phyloP scores from a whole-genome alignment of 768 basidiomycete genomes.

The Phanerochaete sordida region DNA sequence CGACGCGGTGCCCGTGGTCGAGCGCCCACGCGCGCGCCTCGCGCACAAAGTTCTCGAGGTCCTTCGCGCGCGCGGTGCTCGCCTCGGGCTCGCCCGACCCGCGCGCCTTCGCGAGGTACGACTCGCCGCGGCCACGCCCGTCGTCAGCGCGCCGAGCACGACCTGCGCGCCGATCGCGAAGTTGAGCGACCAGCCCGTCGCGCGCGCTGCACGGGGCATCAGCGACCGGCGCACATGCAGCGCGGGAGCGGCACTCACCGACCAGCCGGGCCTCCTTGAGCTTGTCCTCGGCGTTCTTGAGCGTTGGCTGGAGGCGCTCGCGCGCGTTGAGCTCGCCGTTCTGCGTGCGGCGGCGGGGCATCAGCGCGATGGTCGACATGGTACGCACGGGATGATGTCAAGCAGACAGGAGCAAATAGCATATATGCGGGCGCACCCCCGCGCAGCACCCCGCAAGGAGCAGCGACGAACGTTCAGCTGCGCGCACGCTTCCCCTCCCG shows the following conservation, averaged over 20 bases:
- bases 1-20: slow-evolving; percentile 41
- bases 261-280: slow-evolving; percentile 43
- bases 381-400: neutral
- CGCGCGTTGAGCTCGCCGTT: slow-evolving; percentile 30
- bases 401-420: neutral
- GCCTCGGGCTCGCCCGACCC: slow-evolving; percentile 67
- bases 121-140: slow-evolving; percentile 59
- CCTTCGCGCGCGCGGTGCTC: slow-evolving; percentile 50
- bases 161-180: slow-evolving; percentile 62
- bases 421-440: neutral
- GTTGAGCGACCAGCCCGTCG: slow-evolving; percentile 33
- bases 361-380: neutral
- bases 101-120: slow-evolving; percentile 66
- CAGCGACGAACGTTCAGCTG: neutral
- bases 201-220: slow-evolving; percentile 23
- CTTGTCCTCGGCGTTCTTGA: slow-evolving; percentile 43
- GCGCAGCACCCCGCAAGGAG: too few species aligned
- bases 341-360: neutral
- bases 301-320: slow-evolving; percentile 53
- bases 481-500: too few species aligned
- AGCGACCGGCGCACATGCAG: too few species aligned
- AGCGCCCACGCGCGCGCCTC: slow-evolving; percentile 54
- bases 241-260: slow-evolving; percentile 32
- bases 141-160: slow-evolving; percentile 62
- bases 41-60: slow-evolving; percentile 65